phyloP scores from a whole-genome alignment of 768 basidiomycete genomes.

The Tylopilus vinaceipallidus region DNA sequence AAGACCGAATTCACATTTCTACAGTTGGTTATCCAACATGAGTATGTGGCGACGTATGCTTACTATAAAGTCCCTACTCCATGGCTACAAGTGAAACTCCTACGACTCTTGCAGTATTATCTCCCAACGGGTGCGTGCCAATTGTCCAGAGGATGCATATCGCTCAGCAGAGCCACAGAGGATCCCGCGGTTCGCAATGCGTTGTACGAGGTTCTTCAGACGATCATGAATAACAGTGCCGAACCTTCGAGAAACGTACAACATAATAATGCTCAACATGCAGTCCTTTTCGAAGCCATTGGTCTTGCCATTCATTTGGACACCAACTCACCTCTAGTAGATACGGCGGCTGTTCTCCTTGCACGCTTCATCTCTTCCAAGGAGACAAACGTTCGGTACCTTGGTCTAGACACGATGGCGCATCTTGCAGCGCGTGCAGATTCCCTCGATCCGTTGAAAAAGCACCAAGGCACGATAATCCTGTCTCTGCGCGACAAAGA shows the following conservation, averaged over 20 bases:
- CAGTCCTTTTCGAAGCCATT: slow-evolving; percentile 98
- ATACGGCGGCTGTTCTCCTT: slow-evolving; percentile 83
- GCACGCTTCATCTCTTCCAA: slow-evolving; percentile 97
- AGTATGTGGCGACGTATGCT: slow-evolving; percentile 85
- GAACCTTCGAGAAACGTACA: slow-evolving; percentile 94
- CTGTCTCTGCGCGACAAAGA: slow-evolving; percentile 94
- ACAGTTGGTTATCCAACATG: slow-evolving; percentile 87
- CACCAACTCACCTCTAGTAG: slow-evolving; percentile 83
- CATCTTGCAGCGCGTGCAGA: slow-evolving; percentile 95
- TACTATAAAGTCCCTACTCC: slow-evolving; percentile 98
- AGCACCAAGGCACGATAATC: slow-evolving; percentile 94
- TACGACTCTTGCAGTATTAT: slow-evolving; percentile 93
- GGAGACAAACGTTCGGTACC: slow-evolving; percentile 97
- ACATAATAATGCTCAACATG: slow-evolving; percentile 98
- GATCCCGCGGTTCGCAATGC: slow-evolving; percentile 77
- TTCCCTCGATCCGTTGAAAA: slow-evolving; percentile 88
- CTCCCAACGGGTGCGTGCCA: slow-evolving; percentile 77
- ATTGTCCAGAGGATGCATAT: background rate
- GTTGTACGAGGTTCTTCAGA: slow-evolving; percentile 80
- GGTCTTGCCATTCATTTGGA: slow-evolving; percentile 95
- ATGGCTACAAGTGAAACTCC: slow-evolving; percentile 95
- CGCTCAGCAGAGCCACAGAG: slow-evolving; percentile 46
- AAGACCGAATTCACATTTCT: slow-evolving; percentile 5
- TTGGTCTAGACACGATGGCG: slow-evolving; percentile 97
- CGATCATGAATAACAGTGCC: slow-evolving; percentile 87